Conservation (phyloP, 2,329 filamentous ascomycete genomes). For the Fusarium camptoceras region DNA sequence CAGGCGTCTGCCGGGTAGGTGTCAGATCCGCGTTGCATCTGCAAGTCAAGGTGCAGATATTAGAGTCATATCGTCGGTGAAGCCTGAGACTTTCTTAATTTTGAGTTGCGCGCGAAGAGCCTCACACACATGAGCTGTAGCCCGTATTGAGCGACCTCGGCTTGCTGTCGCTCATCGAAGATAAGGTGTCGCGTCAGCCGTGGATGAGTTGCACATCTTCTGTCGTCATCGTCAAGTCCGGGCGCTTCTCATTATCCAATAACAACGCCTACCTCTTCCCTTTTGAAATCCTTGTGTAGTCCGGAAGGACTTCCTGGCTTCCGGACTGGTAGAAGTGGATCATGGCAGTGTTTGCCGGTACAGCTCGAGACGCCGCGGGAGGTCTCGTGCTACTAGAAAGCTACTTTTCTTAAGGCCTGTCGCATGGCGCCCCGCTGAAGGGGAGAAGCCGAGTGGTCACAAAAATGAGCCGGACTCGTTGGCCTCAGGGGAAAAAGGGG, state of each 20-base stretch:
- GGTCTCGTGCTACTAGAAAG: conserved; percentile 41
- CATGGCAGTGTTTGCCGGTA: conserved; percentile 40
- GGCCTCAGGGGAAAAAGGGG: conserved; percentile 47
- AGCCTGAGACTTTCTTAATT: conserved; percentile 38
- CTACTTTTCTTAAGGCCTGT: conserved; percentile 41
- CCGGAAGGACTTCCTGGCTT: conserved; percentile 45
- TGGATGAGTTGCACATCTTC: conserved; percentile 38
- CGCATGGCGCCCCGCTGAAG: conserved; percentile 48
- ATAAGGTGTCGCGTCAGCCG: conserved; percentile 42
- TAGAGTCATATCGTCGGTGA: conserved; percentile 46
- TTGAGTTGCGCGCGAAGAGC: neutral
- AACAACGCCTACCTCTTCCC: conserved; percentile 14
- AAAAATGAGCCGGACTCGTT: conserved; percentile 29
- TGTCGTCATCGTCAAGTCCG: conserved; percentile 43
- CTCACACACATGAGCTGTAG: conserved; percentile 4
- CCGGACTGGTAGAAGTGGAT: conserved; percentile 40
- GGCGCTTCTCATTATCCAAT: conserved; percentile 42
- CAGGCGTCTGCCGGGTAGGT: conserved; percentile 39
- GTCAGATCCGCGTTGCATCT: conserved; percentile 43
- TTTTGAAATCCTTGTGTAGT: conserved; percentile 31
- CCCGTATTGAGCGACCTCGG: conserved; percentile 26
- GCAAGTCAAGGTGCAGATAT: conserved; percentile 25
- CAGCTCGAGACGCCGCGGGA: conserved; percentile 28
- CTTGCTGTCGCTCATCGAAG: conserved; percentile 23
- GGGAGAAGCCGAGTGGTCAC: conserved; percentile 47